phyloP scores from a whole-genome alignment of 2,329 filamentous ascomycete genomes.

The Mariannaea elegans region DNA sequence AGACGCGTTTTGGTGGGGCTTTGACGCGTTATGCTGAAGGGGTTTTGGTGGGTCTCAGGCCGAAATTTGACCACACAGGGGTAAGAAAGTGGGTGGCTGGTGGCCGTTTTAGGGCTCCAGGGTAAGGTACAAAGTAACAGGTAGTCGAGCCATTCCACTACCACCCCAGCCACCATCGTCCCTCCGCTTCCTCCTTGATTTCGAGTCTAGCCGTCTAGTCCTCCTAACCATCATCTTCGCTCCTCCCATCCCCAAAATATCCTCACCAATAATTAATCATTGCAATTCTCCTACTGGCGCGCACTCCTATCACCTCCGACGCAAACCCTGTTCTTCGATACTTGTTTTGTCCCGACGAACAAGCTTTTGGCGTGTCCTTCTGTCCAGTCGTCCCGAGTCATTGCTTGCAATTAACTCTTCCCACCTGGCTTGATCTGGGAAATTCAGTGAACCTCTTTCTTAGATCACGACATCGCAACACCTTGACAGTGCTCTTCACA shows the following conservation, averaged over 20 bases:
- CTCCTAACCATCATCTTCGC: slow-evolving; percentile 36
- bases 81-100: slow-evolving; percentile 37
- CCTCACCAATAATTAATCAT: slow-evolving; percentile 34
- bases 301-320: not conserved
- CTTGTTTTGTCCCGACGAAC: not conserved
- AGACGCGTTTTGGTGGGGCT: slow-evolving; percentile 38
- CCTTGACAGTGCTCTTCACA: slow-evolving; percentile 10
- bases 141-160: slow-evolving; percentile 17
- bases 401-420: slow-evolving; percentile 10
- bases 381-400: slow-evolving; percentile 3
- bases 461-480: slow-evolving; percentile 21
- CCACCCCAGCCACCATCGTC: slow-evolving; percentile 40
- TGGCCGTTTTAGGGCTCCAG: slow-evolving; percentile 33
- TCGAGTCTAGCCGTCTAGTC: slow-evolving; percentile 36
- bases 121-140: slow-evolving; percentile 29
- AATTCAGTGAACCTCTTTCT: slow-evolving; percentile 31
- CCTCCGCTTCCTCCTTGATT: slow-evolving; percentile 30
- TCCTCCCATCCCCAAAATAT: slow-evolving; percentile 38
- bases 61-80: slow-evolving; percentile 27
- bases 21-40: slow-evolving; percentile 32
- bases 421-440: slow-evolving; percentile 32
- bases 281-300: slow-evolving; percentile 22
- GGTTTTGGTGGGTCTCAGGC: slow-evolving; percentile 29
- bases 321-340: not conserved
- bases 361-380: slow-evolving; percentile 15